Conservation (phyloP, 2,329 filamentous ascomycete species). For the Fusarium proliferatum region DNA sequence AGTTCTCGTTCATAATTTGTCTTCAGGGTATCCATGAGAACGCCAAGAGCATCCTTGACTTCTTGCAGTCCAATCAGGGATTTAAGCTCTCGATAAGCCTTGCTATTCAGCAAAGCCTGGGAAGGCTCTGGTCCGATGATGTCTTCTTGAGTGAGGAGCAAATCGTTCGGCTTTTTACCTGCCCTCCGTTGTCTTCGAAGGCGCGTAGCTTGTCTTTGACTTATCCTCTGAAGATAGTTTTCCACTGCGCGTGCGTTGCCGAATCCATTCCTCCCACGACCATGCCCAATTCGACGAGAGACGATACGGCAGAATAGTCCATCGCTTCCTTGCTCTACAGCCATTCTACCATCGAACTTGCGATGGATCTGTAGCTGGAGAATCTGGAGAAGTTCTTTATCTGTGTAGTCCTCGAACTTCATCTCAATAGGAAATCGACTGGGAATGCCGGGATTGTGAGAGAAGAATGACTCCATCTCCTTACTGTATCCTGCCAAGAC, state of each 20-base stretch:
- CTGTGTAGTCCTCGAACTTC: conserved; percentile 75
- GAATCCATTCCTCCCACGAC: conserved; percentile 74
- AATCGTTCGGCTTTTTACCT: conserved; percentile 57
- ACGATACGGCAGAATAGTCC: conserved; percentile 64
- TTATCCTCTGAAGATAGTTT: conserved; percentile 67
- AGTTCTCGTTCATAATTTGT: conserved; percentile 76
- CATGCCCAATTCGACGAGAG: conserved; percentile 41
- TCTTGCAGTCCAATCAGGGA: conserved; percentile 66
- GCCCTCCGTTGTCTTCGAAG: no score
- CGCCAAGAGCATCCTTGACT: conserved; percentile 71
- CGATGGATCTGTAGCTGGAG: conserved; percentile 64
- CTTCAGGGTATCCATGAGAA: conserved; percentile 69
- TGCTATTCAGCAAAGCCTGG: conserved; percentile 60
- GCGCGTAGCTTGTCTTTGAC: conserved; percentile 10
- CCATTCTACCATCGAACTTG: conserved; percentile 67
- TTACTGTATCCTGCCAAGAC: conserved; percentile 79
- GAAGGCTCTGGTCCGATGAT: conserved; percentile 76
- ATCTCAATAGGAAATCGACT: conserved; percentile 75
- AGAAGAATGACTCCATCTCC: conserved; percentile 81
- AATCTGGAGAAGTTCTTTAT: conserved; percentile 73
- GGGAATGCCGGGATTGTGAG: conserved; percentile 76
- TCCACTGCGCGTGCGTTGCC: conserved; percentile 78
- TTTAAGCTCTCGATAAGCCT: conserved; percentile 69
- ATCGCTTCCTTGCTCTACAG: conserved; percentile 64
- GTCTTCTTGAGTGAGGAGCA: conserved; percentile 73